Evolutionary conservation across 2,329 filamentous ascomycete species (phyloP).

Genomic region (Cladophialophora bantiana): DNA sequence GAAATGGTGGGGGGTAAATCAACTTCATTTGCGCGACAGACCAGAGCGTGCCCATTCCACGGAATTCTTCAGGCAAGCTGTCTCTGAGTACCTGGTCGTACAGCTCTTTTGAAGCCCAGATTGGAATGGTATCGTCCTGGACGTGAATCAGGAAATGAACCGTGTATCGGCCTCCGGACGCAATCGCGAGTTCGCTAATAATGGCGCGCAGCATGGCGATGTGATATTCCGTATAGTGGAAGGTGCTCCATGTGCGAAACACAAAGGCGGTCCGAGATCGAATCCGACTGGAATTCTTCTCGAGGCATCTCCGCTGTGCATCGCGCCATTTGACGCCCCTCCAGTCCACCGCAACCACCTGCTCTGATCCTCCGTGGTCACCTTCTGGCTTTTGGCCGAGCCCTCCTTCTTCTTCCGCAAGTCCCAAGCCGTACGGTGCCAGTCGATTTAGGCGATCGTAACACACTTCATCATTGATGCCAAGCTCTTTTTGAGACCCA

Average conservation of each 20-base stretch:
- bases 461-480: slow-evolving; percentile 68
- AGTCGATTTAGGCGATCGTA: slow-evolving; percentile 74
- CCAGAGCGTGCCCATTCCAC: slow-evolving; percentile 48
- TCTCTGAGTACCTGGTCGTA: slow-evolving; percentile 63
- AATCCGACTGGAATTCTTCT: slow-evolving; percentile 65
- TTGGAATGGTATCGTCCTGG: slow-evolving; percentile 73
- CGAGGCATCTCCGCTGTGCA: slow-evolving; percentile 70
- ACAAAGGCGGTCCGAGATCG: slow-evolving; percentile 36
- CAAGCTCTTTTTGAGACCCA: slow-evolving; percentile 67
- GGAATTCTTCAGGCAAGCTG: slow-evolving; percentile 46
- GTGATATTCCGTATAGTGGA: slow-evolving; percentile 35
- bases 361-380: slow-evolving; percentile 30
- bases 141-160: slow-evolving; percentile 81
- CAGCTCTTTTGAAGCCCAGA: slow-evolving; percentile 73
- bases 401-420: slow-evolving; percentile 41
- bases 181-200: slow-evolving; percentile 61
- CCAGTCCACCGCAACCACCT: slow-evolving; percentile 57
- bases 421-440: slow-evolving; percentile 58
- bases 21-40: slow-evolving; percentile 39
- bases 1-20: slow-evolving; percentile 40
- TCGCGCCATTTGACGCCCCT: slow-evolving; percentile 72
- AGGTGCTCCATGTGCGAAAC: slow-evolving; percentile 39
- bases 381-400: slow-evolving; percentile 32
- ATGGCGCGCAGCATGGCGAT: slow-evolving; percentile 40
- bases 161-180: slow-evolving; percentile 77